These are phyloP conservation scores for Neofusicoccum umdonicola DNA, from an alignment of 2,329 filamentous ascomycete genomes.

Conservation along the genomic window DNA sequence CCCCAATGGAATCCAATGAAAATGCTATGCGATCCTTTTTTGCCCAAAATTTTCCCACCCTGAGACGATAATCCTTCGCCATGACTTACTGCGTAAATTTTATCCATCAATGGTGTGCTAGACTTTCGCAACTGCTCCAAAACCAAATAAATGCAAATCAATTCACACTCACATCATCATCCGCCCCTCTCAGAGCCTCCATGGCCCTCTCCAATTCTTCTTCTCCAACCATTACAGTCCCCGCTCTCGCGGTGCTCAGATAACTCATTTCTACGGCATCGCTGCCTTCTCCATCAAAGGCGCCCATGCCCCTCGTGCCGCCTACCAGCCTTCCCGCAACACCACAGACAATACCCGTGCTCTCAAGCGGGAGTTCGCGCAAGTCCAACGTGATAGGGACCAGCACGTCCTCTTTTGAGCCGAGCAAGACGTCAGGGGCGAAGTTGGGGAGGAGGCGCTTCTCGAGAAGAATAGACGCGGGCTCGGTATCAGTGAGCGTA, in stretches of 20 bases:
- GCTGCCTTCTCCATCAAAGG: conserved; percentile 36
- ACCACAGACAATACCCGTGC: conserved; percentile 91
- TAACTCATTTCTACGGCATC: conserved; percentile 75
- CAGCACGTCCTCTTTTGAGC: conserved; percentile 67
- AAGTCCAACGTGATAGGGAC: conserved; percentile 89
- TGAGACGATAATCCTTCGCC: no score
- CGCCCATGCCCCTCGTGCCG: conserved; percentile 54
- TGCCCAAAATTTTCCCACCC: no score
- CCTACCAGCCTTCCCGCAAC: conserved; percentile 80
- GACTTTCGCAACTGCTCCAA: not conserved
- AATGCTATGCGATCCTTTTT: no score
- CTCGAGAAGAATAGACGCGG: conserved; percentile 71
- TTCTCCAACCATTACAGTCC: conserved; percentile 80
- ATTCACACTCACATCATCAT: conserved; percentile 26
- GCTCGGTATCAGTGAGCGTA: conserved; percentile 70
- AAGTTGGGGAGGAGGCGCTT: conserved; percentile 61
- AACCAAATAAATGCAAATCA: not conserved
- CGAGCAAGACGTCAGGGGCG: conserved; percentile 64
- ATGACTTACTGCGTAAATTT: no score
- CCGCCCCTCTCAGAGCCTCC: conserved; percentile 57
- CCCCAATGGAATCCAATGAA: no score
- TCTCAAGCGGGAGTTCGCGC: conserved; percentile 75
- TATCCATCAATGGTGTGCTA: no score
- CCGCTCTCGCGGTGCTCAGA: conserved; percentile 81
- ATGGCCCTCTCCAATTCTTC: conserved; percentile 73